A percentile compares a stretch with the other conserved stretches of the same genome.
Conservation (phyloP, 2,329 filamentous ascomycete genomes). For the Purpureocillium takamizusanense region DNA sequence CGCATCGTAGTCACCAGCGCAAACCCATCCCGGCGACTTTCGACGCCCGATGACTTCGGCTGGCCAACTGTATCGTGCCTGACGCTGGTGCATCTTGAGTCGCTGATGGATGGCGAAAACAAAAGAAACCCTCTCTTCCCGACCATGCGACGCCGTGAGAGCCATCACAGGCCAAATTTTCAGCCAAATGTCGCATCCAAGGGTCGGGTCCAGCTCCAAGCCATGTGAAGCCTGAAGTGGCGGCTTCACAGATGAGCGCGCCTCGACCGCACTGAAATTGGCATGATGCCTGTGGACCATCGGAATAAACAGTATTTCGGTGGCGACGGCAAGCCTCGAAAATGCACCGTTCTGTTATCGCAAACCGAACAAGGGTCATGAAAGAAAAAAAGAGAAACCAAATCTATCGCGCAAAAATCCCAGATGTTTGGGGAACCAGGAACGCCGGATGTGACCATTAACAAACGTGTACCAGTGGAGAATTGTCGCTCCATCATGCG, state of each 20-base stretch:
- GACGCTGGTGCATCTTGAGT: too few relatives aligned
- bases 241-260: too few relatives aligned
- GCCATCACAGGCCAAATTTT: too few relatives aligned
- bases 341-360: slow-evolving; percentile 10
- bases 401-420: slow-evolving; percentile 1
- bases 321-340: too few relatives aligned
- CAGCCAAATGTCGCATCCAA: neutral
- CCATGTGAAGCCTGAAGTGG: too few relatives aligned
- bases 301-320: too few relatives aligned
- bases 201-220: too few relatives aligned
- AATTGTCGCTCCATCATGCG: slow-evolving; percentile 1
- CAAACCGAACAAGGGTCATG: slow-evolving; percentile 11
- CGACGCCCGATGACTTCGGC: neutral
- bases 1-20: slow-evolving; percentile 4
- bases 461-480: slow-evolving; percentile 18
- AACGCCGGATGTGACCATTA: slow-evolving; percentile 24
- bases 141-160: neutral
- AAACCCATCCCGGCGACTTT: neutral
- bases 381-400: neutral
- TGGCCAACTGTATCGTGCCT: neutral
- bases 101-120: neutral
- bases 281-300: too few relatives aligned
- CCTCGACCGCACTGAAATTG: too few relatives aligned
- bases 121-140: neutral
- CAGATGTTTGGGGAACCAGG: slow-evolving; percentile 1